Conservation (phyloP, 129 eudicot genomes). For the Chrysanthemum seticuspe region DNA sequence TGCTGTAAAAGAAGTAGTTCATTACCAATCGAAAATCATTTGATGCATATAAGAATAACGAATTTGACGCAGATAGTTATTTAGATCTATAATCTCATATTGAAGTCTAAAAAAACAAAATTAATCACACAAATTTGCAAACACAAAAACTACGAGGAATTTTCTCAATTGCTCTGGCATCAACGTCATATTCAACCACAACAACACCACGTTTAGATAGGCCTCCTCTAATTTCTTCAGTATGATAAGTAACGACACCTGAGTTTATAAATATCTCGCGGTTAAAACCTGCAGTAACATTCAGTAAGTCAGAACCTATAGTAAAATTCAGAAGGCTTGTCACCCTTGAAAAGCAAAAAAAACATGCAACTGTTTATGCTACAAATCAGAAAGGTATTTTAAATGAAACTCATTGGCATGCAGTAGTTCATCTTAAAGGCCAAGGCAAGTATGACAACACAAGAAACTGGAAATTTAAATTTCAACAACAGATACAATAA, state of each 20-base stretch:
- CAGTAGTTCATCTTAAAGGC: no score
- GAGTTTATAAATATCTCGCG: constrained; percentile 25
- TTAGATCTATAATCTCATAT: constrained; percentile 34
- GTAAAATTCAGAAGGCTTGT: not conserved
- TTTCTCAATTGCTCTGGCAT: constrained; percentile 8
- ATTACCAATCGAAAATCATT: no score
- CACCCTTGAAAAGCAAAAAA: constrained; percentile 16
- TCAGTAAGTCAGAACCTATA: constrained; percentile 5
- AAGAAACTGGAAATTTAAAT: no score
- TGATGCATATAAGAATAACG: no score
- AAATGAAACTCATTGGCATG: no score
- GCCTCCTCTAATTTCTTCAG: constrained; percentile 4
- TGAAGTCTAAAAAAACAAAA: constrained; percentile 11
- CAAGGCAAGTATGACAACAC: no score
- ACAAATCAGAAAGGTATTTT: no score
- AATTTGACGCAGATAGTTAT: no score
- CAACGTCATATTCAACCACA: constrained; percentile 7
- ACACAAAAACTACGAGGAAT: constrained; percentile 4
- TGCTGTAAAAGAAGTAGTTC: constrained; percentile 12
- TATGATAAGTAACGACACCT: not conserved
- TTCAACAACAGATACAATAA: no score
- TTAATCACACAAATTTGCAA: constrained; percentile 25
- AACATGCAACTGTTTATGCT: no score
- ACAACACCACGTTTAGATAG: constrained; percentile 1
- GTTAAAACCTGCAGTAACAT: not conserved